Conservation (phyloP, 192 early-diverging fungal species). For the Coemansia sp. region DNA sequence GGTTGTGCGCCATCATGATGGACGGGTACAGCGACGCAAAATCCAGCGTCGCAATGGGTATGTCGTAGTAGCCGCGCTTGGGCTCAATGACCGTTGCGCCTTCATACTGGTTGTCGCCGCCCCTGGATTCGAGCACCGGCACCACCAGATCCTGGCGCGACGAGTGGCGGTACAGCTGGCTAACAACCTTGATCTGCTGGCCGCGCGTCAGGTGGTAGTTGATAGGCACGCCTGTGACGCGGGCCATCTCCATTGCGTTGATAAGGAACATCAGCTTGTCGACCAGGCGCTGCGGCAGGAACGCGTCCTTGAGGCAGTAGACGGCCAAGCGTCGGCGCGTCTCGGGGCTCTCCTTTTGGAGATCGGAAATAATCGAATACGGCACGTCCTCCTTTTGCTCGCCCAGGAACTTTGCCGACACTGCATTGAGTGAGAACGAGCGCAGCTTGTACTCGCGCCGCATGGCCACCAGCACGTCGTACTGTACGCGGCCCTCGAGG, state of each 20-base stretch:
- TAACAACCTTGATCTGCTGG: conserved; percentile 98
- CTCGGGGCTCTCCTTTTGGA: conserved; percentile 93
- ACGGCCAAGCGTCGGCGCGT: conserved; percentile 90
- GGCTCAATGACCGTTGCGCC: conserved; percentile 98
- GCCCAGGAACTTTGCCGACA: conserved; percentile 88
- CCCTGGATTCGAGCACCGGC: conserved; percentile 77
- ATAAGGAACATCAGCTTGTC: conserved; percentile 97
- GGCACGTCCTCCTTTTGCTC: conserved; percentile 99
- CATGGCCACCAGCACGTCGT: conserved; percentile 91
- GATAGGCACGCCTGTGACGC: conserved; percentile 95
- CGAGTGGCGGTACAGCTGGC: conserved; percentile 89
- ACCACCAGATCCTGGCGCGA: conserved; percentile 77
- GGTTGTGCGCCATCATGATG: conserved; percentile 99
- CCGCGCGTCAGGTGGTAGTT: conserved; percentile 90
- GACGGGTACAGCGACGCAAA: conserved; percentile 97
- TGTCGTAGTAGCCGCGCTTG: conserved; percentile 84
- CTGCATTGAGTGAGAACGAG: conserved; percentile 93
- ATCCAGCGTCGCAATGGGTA: conserved; percentile 97
- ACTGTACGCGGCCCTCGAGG: conserved; percentile 85
- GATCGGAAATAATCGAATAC: conserved; percentile 94
- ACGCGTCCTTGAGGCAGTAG: conserved; percentile 97
- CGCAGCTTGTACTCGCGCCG: conserved; percentile 94
- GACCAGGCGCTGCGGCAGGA: conserved; percentile 84
- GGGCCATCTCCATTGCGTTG: conserved; percentile 98
- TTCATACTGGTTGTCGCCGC: conserved; percentile 83